Conservation (phyloP, 805 yeast species). For the Zygoascus flipseniorum region DNA sequence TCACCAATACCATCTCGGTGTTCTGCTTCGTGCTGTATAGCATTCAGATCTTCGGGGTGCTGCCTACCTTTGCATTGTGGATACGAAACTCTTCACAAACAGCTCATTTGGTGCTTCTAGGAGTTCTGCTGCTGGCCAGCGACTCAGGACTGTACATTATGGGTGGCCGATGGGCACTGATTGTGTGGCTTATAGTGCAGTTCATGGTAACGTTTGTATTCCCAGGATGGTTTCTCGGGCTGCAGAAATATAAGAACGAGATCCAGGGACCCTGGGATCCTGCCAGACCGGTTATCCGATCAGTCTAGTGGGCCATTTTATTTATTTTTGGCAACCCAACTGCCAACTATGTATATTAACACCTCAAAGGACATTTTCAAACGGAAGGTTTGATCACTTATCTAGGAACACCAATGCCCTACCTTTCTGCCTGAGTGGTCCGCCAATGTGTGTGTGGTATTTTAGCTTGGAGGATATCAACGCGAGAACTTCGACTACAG, state of each 20-base stretch:
- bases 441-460: too few relatives aligned
- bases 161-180: constrained; percentile 35
- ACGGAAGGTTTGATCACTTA: too few relatives aligned
- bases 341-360: too few relatives aligned
- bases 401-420: too few relatives aligned
- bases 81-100: constrained; percentile 34
- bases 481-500: too few relatives aligned
- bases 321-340: background rate
- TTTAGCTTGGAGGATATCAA: too few relatives aligned
- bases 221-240: constrained; percentile 60
- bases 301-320: background rate
- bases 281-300: constrained; percentile 49
- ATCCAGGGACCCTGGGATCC: constrained; percentile 92
- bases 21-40: constrained; percentile 75
- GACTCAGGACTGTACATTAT: constrained; percentile 28
- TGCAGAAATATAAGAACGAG: constrained; percentile 75
- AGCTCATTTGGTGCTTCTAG: constrained; percentile 23
- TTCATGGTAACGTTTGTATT: constrained; percentile 43
- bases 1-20: constrained; percentile 63
- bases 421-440: too few relatives aligned
- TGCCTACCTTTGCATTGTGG: constrained; percentile 62
- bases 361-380: too few relatives aligned
- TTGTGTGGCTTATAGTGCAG: constrained; percentile 45
- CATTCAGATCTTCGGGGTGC: constrained; percentile 59
- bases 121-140: constrained; percentile 13